A percentile compares a stretch with the other conserved stretches of the same genome.
Evolutionary conservation across 2,329 filamentous ascomycete species (phyloP).

Genomic region (Botryotinia convoluta): DNA sequence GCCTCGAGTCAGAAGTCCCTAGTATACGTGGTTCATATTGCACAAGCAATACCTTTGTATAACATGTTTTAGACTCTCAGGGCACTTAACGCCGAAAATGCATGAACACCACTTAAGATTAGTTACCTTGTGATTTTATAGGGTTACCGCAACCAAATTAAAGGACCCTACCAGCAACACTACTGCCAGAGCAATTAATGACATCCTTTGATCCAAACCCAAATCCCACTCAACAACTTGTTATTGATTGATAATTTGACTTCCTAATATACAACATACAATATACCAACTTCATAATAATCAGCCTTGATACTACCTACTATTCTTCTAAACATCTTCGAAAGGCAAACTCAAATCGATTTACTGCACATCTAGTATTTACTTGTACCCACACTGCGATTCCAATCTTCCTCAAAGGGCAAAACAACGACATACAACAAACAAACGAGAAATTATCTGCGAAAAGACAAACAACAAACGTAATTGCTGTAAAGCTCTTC

Average conservation of each 20-base stretch:
- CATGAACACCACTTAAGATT: neutral
- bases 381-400: neutral
- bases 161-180: neutral
- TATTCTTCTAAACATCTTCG: too few relatives aligned
- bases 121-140: slow-evolving; percentile 2
- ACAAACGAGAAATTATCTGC: neutral
- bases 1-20: neutral
- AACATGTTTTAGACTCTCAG: neutral
- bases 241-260: neutral
- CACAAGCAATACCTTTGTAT: neutral
- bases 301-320: neutral
- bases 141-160: neutral
- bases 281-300: neutral
- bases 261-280: neutral
- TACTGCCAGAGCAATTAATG: neutral
- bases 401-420: neutral
- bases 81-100: neutral
- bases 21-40: neutral
- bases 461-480: neutral
- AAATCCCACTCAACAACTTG: neutral
- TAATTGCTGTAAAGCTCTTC: neutral
- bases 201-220: neutral
- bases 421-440: slow-evolving; percentile 1
- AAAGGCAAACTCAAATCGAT: neutral
- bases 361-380: neutral